Conservation (phyloP, 2,329 filamentous ascomycete genomes). For the Trichophyton verrucosum region DNA sequence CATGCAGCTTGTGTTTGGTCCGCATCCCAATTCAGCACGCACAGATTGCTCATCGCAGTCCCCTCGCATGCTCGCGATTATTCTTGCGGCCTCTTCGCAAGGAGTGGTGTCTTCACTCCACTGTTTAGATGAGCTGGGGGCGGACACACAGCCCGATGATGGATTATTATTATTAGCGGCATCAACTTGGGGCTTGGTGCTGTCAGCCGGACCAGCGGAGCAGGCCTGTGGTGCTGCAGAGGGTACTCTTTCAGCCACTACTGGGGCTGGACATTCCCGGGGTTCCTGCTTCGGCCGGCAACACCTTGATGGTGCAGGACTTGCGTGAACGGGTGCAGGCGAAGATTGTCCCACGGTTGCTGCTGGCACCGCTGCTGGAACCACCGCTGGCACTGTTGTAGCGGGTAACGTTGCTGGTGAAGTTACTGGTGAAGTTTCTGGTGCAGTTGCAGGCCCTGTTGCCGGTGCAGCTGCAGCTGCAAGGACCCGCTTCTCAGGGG, state of each 20-base stretch:
- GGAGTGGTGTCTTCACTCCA: constrained; percentile 8
- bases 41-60: constrained; percentile 9
- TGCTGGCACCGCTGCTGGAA: too few species aligned
- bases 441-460: too few species aligned
- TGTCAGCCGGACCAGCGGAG: not conserved
- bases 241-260: not conserved
- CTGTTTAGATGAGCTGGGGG: not conserved
- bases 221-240: not conserved
- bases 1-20: constrained; percentile 10
- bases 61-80: constrained; percentile 16
- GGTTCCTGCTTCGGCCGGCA: not conserved
- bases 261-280: not conserved
- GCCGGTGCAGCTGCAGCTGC: too few species aligned
- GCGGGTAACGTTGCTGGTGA: too few species aligned
- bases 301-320: not conserved
- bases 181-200: not conserved
- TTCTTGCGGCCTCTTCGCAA: constrained; percentile 15
- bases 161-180: not conserved
- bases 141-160: not conserved
- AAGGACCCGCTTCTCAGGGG: not conserved
- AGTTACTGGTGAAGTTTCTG: too few species aligned
- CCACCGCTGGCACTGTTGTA: too few species aligned
- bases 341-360: not conserved
- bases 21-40: constrained; percentile 15
- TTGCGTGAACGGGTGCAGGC: not conserved